Base-by-base conservation (phyloP, 2,329 filamentous ascomycete species). In the Raffaelea albimanens region DNA sequence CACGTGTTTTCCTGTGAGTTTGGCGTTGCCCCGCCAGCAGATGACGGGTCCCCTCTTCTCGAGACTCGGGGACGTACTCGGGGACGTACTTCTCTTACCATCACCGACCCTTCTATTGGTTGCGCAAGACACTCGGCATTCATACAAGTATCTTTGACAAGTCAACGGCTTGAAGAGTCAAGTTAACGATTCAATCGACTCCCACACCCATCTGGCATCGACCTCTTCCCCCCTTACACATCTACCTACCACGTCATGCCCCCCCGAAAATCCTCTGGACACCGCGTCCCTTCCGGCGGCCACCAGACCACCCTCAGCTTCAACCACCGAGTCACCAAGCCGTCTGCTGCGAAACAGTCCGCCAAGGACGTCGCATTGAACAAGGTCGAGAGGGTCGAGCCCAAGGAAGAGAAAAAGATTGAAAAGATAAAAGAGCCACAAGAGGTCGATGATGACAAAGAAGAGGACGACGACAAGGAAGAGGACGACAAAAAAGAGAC, bases 291-390 rank as follows among this genome's bases (percentile, higher is more conserved):
- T 4, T 43, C 48, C 16, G 62, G 59, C 53, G 58, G 60, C 50
- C 74, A 71, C 58, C 76, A 80, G 54, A 71, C 73, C 9, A 80
- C 73, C 34, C 68, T 79, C 50, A 78, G 72, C 59, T 80, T 80
- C 66, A 70, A 75, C 56, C 71, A 72, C 59, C 67, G 67, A 39
- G 73, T 80, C 41, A 79, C 75, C 49, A 80, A 80, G 59, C 21
- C 52, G 5, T 61, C 68, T 3, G 66, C 70, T 3, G 61, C 71
- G 21, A 71, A 70, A 53, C 50, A 40, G 19, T 65, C 72, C 19
- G 59, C 57, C 52, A 77, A 77, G 57, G 69, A 70, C 55, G 60
- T 66, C n/a, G 56, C 64, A 21, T 49, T 42, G 44, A 40, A 43
- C 53, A 13, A 18, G 40, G 5, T 20, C 9, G 14, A 43, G 40